Base-by-base conservation (phyloP, 2,329 filamentous ascomycete genomes). In the Diaporthe ampelina region DNA sequence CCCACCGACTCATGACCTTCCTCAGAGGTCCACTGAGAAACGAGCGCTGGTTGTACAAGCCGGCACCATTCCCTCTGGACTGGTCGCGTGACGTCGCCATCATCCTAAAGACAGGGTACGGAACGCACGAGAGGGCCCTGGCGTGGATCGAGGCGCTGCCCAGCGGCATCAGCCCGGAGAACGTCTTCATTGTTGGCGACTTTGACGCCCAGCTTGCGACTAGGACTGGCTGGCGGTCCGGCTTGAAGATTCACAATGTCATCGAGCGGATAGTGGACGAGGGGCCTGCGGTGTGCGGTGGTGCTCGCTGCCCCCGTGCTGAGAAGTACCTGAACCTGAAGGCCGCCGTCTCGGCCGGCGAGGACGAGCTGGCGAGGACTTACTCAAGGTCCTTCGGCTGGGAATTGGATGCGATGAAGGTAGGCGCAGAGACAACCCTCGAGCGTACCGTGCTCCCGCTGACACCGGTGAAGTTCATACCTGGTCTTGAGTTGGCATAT, bases 91-190 rank as follows among this genome's bases (percentile, higher is more conserved):
- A 90, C 69, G 84, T 89, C 9, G 87, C 85, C 50, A 82, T 88
- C 76, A 84, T 90, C 72, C 80, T 90, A 76, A 90, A 90, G 81
- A 90, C 88, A 4, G 88, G 88, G n/a, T 90, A 88, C 78, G 88
- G 88, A 65, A 90, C 88, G n/a, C 84, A 85, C 54, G 80, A 85
- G 65, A 84, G 88, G 24, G 82, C 90, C 26, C 80, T 83, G 8
- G 83, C 85, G 21, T 85, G 88, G 79, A 78, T 90, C 17, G 81
- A 84, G 54, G 87, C 88, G 0, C 81, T 89, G 79, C 81, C 69
- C 78, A 78, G 10, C 80, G 84, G 69, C 82, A 74, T 68, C 35
- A 69, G 29, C 54, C 45, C 83, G 15, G 79, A 81, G 74, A 83
- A 85, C 32, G 84, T 87, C 40, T 71, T 89, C 2, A 82, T 90